Evolutionary conservation across 345 rosid species (phyloP), one percentile per base, ranked within the genome.

Genomic region (Pelargonium nanum): DNA sequence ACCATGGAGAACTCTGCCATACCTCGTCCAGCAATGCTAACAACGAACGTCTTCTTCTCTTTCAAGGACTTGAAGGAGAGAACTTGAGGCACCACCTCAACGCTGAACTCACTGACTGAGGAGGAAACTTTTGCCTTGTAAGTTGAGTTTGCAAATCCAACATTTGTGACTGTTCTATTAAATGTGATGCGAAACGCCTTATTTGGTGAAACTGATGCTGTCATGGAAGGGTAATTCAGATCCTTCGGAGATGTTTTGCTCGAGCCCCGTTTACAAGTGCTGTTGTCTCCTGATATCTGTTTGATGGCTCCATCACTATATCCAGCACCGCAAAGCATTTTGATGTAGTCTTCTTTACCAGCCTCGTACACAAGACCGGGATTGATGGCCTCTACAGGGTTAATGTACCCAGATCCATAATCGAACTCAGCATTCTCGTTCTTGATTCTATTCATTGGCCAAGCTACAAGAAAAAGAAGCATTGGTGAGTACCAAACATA

Each of bases 81-180:
- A 0, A 55, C 30, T 5, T 45, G 23, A 15, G 77, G 77, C 6
- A 48, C 54, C 24, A 77, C 45, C 45, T 34, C 12, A 34, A 34
- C 45, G 13, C 13, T 34, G 12, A 34, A 1, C 45, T 34, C 13
- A 9, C 13, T 1, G 12, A n/a, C n/a, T n/a, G n/a, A n/a, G n/a
- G 23, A 1, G 0, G 65, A 52, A 22, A 76, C 58, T 0, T 58
- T 8, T 9, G 69, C 80, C 48, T 56, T 81, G 74, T 85, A 87
- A 17, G 70, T 78, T 4, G 78, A 66, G 26, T 75, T 72, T 13
- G 74, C 23, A 23, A 15, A 19, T 4, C 88, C 85, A 4, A 83
- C 91, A 55, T 87, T 87, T 30, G 83, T 83, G 21, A 85, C 88
- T 24, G 80, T 83, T 67, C 88, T 71, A 23, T 17, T 53, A 56